phyloP scores from a whole-genome alignment of 495 filamentous ascomycete genomes.

The Annulohypoxylon bovei region DNA sequence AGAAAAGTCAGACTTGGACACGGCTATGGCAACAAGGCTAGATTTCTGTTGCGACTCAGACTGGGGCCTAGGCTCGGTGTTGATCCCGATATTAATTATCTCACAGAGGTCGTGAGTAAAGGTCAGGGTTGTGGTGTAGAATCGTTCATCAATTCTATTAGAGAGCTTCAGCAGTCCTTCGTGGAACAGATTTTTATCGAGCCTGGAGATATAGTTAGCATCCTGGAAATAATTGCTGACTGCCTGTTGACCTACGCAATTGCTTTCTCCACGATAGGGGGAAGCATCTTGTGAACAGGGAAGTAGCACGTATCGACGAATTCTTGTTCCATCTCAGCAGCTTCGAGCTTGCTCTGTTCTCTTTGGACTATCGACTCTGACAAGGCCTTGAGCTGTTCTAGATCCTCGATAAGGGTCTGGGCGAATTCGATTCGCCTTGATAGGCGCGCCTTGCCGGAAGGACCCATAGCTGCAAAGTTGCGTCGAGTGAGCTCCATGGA shows the following conservation, averaged over 20 bases:
- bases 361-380: conserved; percentile 75
- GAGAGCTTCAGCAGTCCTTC: conserved; percentile 71
- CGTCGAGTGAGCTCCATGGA: conserved; percentile 95
- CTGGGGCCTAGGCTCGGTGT: conserved; percentile 48
- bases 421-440: conserved; percentile 89
- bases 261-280: conserved; percentile 83
- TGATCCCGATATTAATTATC: conserved; percentile 74
- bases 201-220: conserved; percentile 59
- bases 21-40: conserved; percentile 41
- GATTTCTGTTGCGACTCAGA: conserved; percentile 37
- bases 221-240: neutral
- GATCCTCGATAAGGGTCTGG: conserved; percentile 74
- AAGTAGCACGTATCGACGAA: conserved; percentile 91
- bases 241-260: conserved; percentile 62
- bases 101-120: conserved; percentile 78
- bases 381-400: conserved; percentile 75
- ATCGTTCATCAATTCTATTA: conserved; percentile 71
- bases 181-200: conserved; percentile 80
- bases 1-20: conserved; percentile 49
- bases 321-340: conserved; percentile 75
- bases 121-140: conserved; percentile 76
- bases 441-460: conserved; percentile 78
- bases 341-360: conserved; percentile 77
- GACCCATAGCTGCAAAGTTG: conserved; percentile 92
- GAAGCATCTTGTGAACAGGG: conserved; percentile 80